Base-by-base conservation (phyloP, 306 rosid species). In the Lagenaria siceraria region DNA sequence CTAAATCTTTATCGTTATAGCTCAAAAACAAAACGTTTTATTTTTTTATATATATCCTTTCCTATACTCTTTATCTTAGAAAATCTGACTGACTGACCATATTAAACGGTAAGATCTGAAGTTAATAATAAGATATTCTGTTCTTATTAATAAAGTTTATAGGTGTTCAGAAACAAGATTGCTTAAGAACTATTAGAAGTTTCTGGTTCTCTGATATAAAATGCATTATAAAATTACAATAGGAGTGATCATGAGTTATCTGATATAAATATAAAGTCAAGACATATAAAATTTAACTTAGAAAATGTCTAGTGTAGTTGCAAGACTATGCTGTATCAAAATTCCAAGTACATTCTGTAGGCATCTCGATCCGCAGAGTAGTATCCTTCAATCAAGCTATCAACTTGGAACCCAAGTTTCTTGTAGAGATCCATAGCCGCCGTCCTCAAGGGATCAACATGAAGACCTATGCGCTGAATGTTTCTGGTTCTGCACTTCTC, bases 321-420 rank as follows among this genome's bases (percentile, higher is more conserved):
- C n/a, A n/a, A n/a, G n/a, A n/a, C n/a, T n/a, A n/a, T n/a, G 53
- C n/a, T 22, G 53, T 7, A 24, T 77, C 87, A 87, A 24, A 87
- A 86, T 59, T 93, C 98, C 79, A 90, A 78, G 87, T 83, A 90
- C 93, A 91, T 90, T 80, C 97, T 87, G 75, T 88, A 90, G 31
- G 97, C 97, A 87, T 82, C 75, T 85, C 98, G 84, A 80, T 91
- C 91, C 1, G 85, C 68, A 4, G 96, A 87, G 83, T 94, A 94
- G 84, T 90, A 94, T 21, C 90, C 91, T 83, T 90, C 81, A 27
- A 91, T 78, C 83, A 87, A 78, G 65, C 36, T 78, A 31, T 90
- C 97, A 75, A 91, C 92, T 81, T 86, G 87, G 83, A 94, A 94
- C 60, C 98, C 95, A 55, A 79, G 78, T 80, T 89, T 94, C 86